phyloP scores from a whole-genome alignment of 495 filamentous ascomycete species.

The Podospora bellae-mahoneyi region DNA sequence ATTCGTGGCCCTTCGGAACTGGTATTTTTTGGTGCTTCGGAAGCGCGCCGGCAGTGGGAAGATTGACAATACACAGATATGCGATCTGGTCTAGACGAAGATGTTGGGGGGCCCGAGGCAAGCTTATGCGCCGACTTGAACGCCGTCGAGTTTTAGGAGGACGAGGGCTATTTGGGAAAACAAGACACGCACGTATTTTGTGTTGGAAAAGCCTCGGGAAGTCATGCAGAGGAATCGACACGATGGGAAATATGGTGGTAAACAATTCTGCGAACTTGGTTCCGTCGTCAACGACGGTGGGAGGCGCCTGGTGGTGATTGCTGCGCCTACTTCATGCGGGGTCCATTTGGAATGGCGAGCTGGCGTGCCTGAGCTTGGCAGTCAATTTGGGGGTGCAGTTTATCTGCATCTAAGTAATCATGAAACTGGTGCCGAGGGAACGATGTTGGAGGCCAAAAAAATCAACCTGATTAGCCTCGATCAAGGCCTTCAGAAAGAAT shows the following conservation, averaged over 20 bases:
- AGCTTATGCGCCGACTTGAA: neutral
- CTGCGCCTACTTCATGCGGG: neutral
- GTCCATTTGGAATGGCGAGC: conserved; percentile 15
- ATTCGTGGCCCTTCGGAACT: neutral
- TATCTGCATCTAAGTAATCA: conserved; percentile 7
- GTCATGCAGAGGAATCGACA: neutral
- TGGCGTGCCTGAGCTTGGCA: conserved; percentile 16
- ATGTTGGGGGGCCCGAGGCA: neutral
- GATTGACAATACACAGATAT: neutral
- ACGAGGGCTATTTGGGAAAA: neutral
- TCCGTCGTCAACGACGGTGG: neutral
- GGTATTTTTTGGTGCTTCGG: neutral
- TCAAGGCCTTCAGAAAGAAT: neutral
- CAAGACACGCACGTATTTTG: neutral
- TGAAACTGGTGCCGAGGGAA: conserved; percentile 22
- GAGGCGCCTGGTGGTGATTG: neutral
- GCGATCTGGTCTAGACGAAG: neutral
- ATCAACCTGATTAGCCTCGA: conserved; percentile 1
- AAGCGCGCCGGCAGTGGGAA: neutral
- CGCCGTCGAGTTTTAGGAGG: neutral
- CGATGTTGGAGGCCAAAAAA: conserved; percentile 17
- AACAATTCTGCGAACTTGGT: neutral
- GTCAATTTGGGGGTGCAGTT: conserved; percentile 19
- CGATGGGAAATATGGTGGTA: neutral
- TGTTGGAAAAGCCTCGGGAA: neutral